Conservation (phyloP, 345 rosid species). For the Bruguiera parviflora region DNA sequence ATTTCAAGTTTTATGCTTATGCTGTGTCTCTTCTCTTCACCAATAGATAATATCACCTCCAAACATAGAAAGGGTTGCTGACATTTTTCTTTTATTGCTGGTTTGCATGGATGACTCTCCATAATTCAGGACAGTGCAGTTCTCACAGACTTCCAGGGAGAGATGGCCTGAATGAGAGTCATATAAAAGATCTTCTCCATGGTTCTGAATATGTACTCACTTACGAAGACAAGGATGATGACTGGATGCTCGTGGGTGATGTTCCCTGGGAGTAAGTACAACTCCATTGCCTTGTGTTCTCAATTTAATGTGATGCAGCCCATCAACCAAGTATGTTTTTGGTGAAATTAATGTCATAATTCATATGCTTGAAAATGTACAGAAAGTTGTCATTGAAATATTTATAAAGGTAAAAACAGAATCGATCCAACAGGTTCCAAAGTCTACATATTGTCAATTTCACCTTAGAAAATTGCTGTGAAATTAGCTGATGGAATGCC, state of each 20-base stretch:
- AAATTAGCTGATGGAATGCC: neutral
- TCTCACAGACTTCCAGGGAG: slow-evolving; percentile 39
- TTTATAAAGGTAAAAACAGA: neutral
- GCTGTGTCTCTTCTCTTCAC: no score
- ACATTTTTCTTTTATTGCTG: neutral
- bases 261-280: slow-evolving; percentile 32
- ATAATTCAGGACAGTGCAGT: slow-evolving; percentile 42
- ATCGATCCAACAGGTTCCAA: neutral
- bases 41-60: no score
- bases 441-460: neutral
- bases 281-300: neutral
- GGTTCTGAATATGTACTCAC: slow-evolving; percentile 34
- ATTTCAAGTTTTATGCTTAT: no score
- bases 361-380: neutral
- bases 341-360: neutral
- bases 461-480: neutral
- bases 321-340: neutral
- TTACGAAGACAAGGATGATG: slow-evolving; percentile 28
- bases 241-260: slow-evolving; percentile 35
- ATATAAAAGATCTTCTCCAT: slow-evolving; percentile 43
- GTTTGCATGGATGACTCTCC: slow-evolving; percentile 1
- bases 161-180: slow-evolving; percentile 36
- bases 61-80: neutral
- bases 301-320: neutral
- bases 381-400: neutral